Conservation (phyloP, 192 early-diverging fungal species). For the Chytriomyces sp. region DNA sequence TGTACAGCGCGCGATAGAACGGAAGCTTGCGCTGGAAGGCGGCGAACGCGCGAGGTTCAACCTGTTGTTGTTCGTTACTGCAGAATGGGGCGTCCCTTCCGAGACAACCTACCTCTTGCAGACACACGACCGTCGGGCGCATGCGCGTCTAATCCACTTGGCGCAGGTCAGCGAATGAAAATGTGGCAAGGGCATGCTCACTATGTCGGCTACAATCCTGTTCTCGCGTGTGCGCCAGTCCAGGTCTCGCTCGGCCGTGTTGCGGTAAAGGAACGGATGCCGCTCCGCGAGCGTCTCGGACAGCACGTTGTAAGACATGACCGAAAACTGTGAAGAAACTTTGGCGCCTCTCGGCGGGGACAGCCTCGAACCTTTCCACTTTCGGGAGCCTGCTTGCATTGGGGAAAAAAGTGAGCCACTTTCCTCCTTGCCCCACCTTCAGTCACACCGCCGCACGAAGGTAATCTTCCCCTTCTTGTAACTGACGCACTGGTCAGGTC, state of each 20-base stretch:
- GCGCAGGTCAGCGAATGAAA: not conserved
- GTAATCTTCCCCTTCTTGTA: too few relatives aligned
- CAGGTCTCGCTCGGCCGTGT: not conserved
- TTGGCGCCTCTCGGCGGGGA: too few relatives aligned
- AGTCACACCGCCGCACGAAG: too few relatives aligned
- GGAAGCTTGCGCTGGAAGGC: not conserved
- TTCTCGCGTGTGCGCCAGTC: not conserved
- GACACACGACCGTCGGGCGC: slow-evolving; percentile 9
- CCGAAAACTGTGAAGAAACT: too few relatives aligned
- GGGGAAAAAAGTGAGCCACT: too few relatives aligned
- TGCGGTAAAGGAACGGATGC: slow-evolving; percentile 15
- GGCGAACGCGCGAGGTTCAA: slow-evolving; percentile 17
- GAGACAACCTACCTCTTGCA: slow-evolving; percentile 20
- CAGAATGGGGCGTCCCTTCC: not conserved
- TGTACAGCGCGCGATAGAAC: slow-evolving; percentile 3
- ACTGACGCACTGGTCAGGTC: too few relatives aligned
- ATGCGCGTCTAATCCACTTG: not conserved
- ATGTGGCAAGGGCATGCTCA: not conserved
- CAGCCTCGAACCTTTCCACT: too few relatives aligned
- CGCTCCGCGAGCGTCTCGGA: slow-evolving; percentile 8
- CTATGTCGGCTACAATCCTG: not conserved
- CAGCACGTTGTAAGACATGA: slow-evolving; percentile 31
- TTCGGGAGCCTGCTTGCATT: too few relatives aligned
- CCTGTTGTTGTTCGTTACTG: not conserved
- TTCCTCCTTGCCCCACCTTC: too few relatives aligned